These are phyloP conservation scores for Penicillium sp. DNA, from an alignment of 2,329 filamentous ascomycete species.

Conservation along the genomic window DNA sequence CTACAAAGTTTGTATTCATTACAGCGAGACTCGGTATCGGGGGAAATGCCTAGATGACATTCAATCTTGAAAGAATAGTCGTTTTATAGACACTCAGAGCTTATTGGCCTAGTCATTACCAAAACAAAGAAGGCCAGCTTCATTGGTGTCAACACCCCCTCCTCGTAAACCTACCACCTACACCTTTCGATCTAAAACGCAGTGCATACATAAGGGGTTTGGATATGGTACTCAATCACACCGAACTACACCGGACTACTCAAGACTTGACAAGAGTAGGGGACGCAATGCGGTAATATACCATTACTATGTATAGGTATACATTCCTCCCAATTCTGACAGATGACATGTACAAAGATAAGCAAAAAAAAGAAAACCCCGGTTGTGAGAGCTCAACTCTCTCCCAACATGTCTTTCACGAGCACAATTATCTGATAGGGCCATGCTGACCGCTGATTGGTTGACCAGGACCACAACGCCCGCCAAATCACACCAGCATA, in stretches of 20 bases:
- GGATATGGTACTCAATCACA: not conserved
- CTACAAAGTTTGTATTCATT: rapidly evolving
- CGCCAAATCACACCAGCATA: not conserved
- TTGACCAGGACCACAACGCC: not conserved
- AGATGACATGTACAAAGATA: not conserved
- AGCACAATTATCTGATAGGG: not conserved
- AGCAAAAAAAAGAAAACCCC: not conserved
- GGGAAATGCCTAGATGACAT: not conserved
- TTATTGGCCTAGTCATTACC: not conserved
- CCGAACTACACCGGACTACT: not conserved
- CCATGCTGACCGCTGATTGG: not conserved
- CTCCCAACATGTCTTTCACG: not conserved
- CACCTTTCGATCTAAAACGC: not conserved
- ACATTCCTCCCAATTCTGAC: not conserved
- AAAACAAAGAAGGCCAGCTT: not conserved
- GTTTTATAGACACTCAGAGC: not conserved
- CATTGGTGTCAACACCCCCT: not conserved
- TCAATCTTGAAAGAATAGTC: not conserved
- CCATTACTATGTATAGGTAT: not conserved
- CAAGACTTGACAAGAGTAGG: not conserved
- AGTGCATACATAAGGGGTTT: not conserved
- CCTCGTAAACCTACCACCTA: not conserved
- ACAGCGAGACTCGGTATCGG: rapidly evolving
- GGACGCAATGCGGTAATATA: not conserved
- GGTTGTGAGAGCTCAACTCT: not conserved